Conservation (phyloP, 768 basidiomycete genomes). For the Boletus barrowsii region DNA sequence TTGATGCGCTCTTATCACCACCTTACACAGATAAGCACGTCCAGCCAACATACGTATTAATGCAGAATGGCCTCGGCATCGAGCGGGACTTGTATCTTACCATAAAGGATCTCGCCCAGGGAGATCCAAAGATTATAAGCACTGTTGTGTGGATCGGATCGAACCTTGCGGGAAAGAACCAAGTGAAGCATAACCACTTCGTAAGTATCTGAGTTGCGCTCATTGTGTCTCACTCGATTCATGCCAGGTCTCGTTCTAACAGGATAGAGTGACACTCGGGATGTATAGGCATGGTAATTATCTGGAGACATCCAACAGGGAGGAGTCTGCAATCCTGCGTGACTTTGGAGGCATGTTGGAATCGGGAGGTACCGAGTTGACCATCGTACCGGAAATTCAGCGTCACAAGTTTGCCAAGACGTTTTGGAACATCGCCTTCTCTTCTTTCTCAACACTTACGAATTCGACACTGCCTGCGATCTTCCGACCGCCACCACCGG, state of each 20-base stretch:
- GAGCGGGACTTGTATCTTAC: conserved; percentile 64
- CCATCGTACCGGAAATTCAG: conserved; percentile 57
- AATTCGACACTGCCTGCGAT: conserved; percentile 48
- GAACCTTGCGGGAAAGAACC: conserved; percentile 44
- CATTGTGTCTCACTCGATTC: background rate
- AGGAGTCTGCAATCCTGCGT: conserved; percentile 42
- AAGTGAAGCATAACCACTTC: conserved; percentile 50
- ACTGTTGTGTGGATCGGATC: conserved; percentile 54
- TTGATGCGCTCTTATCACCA: conserved; percentile 51
- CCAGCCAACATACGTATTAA: conserved; percentile 58
- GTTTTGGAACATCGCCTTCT: conserved; percentile 60
- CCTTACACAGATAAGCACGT: conserved; percentile 43
- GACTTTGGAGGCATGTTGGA: conserved; percentile 46
- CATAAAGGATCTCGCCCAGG: conserved; percentile 38
- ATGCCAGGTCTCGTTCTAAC: background rate
- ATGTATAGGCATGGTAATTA: conserved; percentile 48
- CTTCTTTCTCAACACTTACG: conserved; percentile 50
- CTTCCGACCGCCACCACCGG: conserved; percentile 38
- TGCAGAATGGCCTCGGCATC: conserved; percentile 67
- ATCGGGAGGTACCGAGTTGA: conserved; percentile 46
- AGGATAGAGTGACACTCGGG: conserved; percentile 50
- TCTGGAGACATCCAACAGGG: conserved; percentile 38
- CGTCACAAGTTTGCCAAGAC: conserved; percentile 61
- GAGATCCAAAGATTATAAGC: conserved; percentile 51
- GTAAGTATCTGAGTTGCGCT: conserved; percentile 36